Evolutionary conservation across 2,329 filamentous ascomycete genomes (phyloP), one percentile per base, ranked within the genome.

Genomic region (Pseudocercospora musae): DNA sequence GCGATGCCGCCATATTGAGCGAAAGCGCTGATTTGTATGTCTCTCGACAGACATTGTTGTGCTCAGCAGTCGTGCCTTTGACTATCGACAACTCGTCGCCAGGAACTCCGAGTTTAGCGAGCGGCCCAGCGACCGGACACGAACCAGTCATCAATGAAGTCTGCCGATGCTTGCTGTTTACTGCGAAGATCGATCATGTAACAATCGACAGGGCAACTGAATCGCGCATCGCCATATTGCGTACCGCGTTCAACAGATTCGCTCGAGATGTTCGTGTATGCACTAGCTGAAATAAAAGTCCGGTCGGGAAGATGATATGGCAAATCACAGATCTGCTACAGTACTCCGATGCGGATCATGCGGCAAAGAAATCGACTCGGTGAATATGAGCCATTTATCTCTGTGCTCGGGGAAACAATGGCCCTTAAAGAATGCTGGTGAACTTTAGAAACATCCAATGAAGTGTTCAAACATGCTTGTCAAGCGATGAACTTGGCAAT

Each of bases 181-280:
- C 50, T 56, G 13, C 58, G 58, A 18, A 49, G 50, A 7, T 54
- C 37, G 40, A 60, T n/a, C 49, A 60, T 55, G 52, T 60, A n/a
- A n/a, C n/a, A 55, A 20, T 56, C 50, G 4, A 60, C 52, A 18
- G 58, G 25, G 18, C 50, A 60, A 8, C 49, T 52, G 52, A 60
- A 60, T 3, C 58, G 33, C 3, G 78, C 79, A 18, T 81, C 79
- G 27, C 79, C 80, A 18, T 57, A 60, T 69, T 80, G 78, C 0
- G 71, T 69, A 15, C 79, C 80, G 62, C 78, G 79, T 64, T 77
- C 76, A 10, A 76, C 73, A 2, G 78, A 75, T 18, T 77, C 77
- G 49, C 21, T 33, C 13, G 69, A 74, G 18, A 70, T 80, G 60
- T 79, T 75, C 1, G 74, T 68, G 2, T 69, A 63, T 20, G 75